phyloP scores from a whole-genome alignment of 163 green algal species.

The Volvox carteri region DNA sequence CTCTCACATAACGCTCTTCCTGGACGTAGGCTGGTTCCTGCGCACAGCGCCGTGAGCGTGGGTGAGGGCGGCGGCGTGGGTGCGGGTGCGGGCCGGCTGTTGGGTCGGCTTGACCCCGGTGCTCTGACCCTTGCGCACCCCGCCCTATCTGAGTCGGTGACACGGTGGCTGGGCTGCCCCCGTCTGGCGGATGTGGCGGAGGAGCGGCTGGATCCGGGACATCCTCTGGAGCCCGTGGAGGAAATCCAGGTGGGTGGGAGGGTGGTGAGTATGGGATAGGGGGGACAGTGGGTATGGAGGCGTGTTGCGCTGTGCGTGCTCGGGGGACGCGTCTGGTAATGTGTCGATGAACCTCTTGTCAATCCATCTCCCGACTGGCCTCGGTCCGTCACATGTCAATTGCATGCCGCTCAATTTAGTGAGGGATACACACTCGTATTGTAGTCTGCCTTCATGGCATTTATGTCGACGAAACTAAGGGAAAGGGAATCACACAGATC shows the following conservation, averaged over 20 bases:
- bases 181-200: constrained; percentile 61
- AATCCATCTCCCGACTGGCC: too few species aligned
- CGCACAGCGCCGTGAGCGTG: constrained; percentile 59
- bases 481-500: too few species aligned
- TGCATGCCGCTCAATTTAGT: too few species aligned
- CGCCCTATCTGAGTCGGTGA: constrained; percentile 29
- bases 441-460: too few species aligned
- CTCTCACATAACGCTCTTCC: too few species aligned
- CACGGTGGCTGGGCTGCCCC: constrained; percentile 57
- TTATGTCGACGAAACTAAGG: too few species aligned
- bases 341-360: too few species aligned
- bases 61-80: constrained; percentile 28
- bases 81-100: constrained; percentile 52
- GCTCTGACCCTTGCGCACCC: constrained; percentile 71
- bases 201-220: constrained; percentile 66
- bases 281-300: too few species aligned
- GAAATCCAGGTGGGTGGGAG: constrained; percentile 23
- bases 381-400: too few species aligned
- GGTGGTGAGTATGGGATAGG: neutral
- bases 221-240: constrained; percentile 44
- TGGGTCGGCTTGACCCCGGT: constrained; percentile 67
- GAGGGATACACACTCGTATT: too few species aligned
- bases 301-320: too few species aligned
- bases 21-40: constrained; percentile 62
- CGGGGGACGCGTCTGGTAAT: too few species aligned